These are phyloP conservation scores for Zygnema circumcarinatum DNA, from an alignment of 139 green algal genomes.

Conservation along the genomic window DNA sequence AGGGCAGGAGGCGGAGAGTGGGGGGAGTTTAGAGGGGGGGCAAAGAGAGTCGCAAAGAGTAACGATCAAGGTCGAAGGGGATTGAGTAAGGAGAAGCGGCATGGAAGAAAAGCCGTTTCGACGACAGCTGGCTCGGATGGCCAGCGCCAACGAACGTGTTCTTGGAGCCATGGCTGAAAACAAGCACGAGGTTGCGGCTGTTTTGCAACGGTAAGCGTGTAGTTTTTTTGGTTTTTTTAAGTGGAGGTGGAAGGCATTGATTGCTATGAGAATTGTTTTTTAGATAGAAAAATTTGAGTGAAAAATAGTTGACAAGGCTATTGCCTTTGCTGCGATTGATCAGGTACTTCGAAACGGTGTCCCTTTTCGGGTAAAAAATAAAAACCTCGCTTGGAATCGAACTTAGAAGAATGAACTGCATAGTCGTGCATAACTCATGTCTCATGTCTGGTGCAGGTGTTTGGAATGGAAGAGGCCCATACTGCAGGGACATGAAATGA, in stretches of 20 bases:
- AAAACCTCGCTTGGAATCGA: neutral
- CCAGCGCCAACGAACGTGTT: neutral
- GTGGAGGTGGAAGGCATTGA: neutral
- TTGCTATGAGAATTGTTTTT: neutral
- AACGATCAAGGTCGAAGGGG: neutral
- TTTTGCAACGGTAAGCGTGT: neutral
- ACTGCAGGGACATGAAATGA: slow-evolving; percentile 4
- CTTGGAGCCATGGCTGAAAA: neutral
- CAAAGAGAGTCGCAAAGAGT: neutral
- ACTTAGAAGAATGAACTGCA: neutral
- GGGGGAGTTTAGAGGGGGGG: neutral
- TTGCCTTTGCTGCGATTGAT: neutral
- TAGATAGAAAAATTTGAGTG: neutral
- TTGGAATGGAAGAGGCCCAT: neutral
- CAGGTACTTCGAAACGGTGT: neutral
- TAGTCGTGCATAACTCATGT: neutral
- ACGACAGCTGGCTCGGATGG: neutral
- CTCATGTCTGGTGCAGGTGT: neutral
- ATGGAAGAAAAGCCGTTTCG: neutral
- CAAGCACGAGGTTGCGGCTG: neutral
- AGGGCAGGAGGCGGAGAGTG: neutral
- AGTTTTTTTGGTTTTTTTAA: neutral
- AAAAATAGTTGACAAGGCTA: neutral
- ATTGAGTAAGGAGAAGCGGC: neutral
- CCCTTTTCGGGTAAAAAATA: neutral